Evolutionary conservation across 495 filamentous ascomycete genomes (phyloP).

Genomic region (Sporormia fimetaria): DNA sequence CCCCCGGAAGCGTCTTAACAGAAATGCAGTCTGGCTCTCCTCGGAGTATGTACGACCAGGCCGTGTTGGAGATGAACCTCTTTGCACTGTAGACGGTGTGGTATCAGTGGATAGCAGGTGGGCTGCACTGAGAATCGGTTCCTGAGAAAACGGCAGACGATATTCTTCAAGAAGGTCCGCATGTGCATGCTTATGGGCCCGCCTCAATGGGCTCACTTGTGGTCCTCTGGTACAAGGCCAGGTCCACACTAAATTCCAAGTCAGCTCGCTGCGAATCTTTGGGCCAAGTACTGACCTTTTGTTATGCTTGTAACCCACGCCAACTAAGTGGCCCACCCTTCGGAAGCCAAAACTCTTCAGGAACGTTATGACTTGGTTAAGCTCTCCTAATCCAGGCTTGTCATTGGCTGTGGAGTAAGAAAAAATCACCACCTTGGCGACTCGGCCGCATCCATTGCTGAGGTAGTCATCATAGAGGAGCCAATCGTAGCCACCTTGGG

Average conservation of each 20-base stretch:
- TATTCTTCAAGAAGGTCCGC: neutral
- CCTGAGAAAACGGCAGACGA: neutral
- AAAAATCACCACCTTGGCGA: slow-evolving; percentile 23
- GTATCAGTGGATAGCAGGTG: neutral
- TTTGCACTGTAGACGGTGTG: too few relatives aligned
- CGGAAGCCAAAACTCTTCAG: slow-evolving; percentile 25
- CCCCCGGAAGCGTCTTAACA: too few relatives aligned
- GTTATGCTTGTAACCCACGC: slow-evolving; percentile 18
- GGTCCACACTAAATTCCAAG: slow-evolving; percentile 7
- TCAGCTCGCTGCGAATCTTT: neutral
- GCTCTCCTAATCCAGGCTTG: slow-evolving; percentile 6
- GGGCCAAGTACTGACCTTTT: slow-evolving; percentile 14
- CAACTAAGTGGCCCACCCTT: slow-evolving; percentile 12
- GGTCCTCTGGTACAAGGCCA: slow-evolving; percentile 14
- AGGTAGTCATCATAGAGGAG: slow-evolving; percentile 14
- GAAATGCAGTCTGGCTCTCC: too few relatives aligned
- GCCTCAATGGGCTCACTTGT: slow-evolving; percentile 16
- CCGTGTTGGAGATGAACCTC: too few relatives aligned
- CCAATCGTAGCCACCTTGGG: slow-evolving; percentile 31
- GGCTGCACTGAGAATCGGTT: neutral
- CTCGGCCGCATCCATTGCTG: slow-evolving; percentile 1
- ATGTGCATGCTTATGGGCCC: neutral
- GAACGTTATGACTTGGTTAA: slow-evolving; percentile 24
- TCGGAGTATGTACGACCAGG: too few relatives aligned
- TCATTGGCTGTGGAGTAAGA: slow-evolving; percentile 7